Evolutionary conservation across 2,329 filamentous ascomycete species (phyloP), one percentile per base, ranked within the genome.

Genomic region (Aspergillus clavatus): DNA sequence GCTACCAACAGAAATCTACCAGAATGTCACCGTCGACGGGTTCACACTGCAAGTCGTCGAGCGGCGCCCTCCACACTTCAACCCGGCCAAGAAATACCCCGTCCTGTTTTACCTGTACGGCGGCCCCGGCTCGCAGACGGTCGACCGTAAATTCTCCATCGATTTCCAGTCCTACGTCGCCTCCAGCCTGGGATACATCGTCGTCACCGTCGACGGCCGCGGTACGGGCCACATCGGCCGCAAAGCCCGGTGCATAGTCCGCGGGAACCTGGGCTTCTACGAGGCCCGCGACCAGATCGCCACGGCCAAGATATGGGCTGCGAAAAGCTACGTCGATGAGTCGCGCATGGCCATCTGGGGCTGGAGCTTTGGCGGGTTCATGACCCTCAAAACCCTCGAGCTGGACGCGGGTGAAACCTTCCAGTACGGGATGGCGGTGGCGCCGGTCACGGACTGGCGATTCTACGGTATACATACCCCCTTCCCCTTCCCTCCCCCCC

Each of bases 341-440:
- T 76, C 81, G 5, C 82, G 87, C 43, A 81, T 98, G 56, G 90
- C 89, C 16, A 95, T 98, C 62, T 98, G 93, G 93, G 93, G 93
- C 38, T 98, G 93, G 93, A 95, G 88, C 52, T 98, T 93, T 62
- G 93, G 93, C 46, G 93, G 93, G 8, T 98, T 95, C 74, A 87
- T 87, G 75, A 88, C 93, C 5, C 78, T 98, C 59, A 98, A 98
- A 74, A 93, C 89, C 1, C 82, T 98, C 10, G 93, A 98, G 73
- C 79, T 82, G 50, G 93, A 98, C 63, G 91, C 82, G 7, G 93
- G 94, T 4, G 67, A 81, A 61, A 97, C 90, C 0, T 98, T 96
- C 73, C 84, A 84, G 53, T 98, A 98, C 66, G 94, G 93, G 56
- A 95, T 98, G 87, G 89, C 94, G 5, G 94, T 98, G 41, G 93